phyloP scores from a whole-genome alignment of 2,329 filamentous ascomycete species.

The Fusarium pseudograminearum region DNA sequence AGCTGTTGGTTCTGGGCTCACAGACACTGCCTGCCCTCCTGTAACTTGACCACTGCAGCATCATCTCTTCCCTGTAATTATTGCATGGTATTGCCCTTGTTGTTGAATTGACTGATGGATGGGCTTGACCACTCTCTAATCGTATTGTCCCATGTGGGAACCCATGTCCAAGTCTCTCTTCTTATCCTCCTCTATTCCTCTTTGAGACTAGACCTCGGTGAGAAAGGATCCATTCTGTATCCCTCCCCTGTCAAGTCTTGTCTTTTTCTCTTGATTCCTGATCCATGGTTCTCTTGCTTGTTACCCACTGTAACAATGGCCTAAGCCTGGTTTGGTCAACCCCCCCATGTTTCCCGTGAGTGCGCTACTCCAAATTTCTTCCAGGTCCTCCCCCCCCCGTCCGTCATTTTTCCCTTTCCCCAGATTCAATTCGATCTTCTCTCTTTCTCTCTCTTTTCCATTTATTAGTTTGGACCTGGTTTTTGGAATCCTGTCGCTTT shows the following conservation, averaged over 20 bases:
- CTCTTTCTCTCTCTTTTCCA: neutral
- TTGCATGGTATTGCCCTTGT: neutral
- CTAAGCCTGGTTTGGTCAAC: neutral
- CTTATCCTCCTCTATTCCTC: neutral
- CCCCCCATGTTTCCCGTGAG: slow-evolving; percentile 10
- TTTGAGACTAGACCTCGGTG: neutral
- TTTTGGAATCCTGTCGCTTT: neutral
- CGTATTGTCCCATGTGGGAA: neutral
- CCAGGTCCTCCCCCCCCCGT: slow-evolving; percentile 4
- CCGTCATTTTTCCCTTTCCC: slow-evolving; percentile 21
- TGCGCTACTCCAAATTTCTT: slow-evolving; percentile 34
- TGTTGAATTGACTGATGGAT: neutral
- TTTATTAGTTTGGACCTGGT: neutral
- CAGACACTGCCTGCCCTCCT: neutral
- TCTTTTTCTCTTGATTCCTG: neutral
- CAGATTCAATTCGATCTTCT: slow-evolving; percentile 22
- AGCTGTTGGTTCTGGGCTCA: neutral
- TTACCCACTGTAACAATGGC: slow-evolving; percentile 13
- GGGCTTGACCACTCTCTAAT: neutral
- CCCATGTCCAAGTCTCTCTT: neutral
- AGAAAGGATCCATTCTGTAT: neutral
- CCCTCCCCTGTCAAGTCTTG: neutral
- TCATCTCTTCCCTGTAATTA: neutral
- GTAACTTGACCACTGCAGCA: neutral
- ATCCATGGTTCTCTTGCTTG: neutral